phyloP scores from a whole-genome alignment of 441 rosid genomes.

The Erodium texanum region DNA sequence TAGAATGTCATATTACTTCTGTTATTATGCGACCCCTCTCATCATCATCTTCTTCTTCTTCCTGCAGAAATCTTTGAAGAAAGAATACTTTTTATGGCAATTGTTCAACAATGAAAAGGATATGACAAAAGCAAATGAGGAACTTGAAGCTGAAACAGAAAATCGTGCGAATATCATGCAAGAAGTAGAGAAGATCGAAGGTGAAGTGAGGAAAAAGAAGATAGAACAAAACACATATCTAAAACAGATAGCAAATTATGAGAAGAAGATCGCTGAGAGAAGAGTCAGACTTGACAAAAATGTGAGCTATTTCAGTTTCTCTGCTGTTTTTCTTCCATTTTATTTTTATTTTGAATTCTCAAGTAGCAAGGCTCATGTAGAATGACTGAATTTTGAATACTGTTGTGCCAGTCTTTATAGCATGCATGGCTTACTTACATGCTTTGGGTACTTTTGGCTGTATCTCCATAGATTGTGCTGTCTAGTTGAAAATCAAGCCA shows the following conservation, averaged over 20 bases:
- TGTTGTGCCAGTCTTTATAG: neutral
- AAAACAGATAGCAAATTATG: slow-evolving; percentile 69
- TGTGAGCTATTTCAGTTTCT: slow-evolving; percentile 41
- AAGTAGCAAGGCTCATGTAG: neutral
- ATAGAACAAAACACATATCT: slow-evolving; percentile 67
- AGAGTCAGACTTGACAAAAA: slow-evolving; percentile 54
- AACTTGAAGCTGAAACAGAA: slow-evolving; percentile 58
- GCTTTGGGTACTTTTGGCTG: slow-evolving; percentile 1
- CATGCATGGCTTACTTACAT: neutral
- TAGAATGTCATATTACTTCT: neutral
- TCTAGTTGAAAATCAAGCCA: neutral
- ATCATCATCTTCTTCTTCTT: slow-evolving; percentile 12
- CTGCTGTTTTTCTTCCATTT: slow-evolving; percentile 5
- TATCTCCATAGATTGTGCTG: neutral
- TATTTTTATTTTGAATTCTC: neutral
- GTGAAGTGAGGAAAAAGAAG: slow-evolving; percentile 58
- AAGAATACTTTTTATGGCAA: slow-evolving; percentile 81
- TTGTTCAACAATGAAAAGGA: slow-evolving; percentile 72
- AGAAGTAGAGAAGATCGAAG: slow-evolving; percentile 59
- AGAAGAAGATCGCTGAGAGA: slow-evolving; percentile 79
- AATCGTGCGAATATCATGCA: slow-evolving; percentile 51
- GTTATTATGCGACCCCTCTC: neutral
- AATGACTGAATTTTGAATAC: slow-evolving; percentile 1
- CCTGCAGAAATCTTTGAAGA: slow-evolving; percentile 81
- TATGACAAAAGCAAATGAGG: slow-evolving; percentile 47